These are phyloP conservation scores for Harringtonia aguacate DNA, from an alignment of 2,329 filamentous ascomycete species.

Conservation along the genomic window DNA sequence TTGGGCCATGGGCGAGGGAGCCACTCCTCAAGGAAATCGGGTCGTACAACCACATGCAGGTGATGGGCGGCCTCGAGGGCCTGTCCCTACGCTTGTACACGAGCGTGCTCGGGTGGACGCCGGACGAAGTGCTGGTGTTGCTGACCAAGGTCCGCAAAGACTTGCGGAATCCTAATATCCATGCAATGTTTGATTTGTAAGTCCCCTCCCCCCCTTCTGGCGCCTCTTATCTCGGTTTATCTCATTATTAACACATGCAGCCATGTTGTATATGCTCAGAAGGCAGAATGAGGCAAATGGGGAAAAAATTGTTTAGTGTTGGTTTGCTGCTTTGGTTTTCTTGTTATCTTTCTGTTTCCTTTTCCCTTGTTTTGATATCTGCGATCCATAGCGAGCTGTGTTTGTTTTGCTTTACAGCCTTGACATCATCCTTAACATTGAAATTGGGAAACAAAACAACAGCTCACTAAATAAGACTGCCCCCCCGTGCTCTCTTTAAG, in stretches of 20 bases:
- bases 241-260: not conserved
- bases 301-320: not conserved
- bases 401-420: too few species aligned
- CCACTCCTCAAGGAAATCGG: constrained; percentile 30
- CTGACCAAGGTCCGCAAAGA: constrained; percentile 10
- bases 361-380: too few species aligned
- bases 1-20: constrained; percentile 35
- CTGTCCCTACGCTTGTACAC: constrained; percentile 11
- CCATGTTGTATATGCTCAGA: constrained; percentile 12
- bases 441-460: too few species aligned
- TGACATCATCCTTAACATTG: too few species aligned
- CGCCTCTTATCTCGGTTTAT: too few species aligned
- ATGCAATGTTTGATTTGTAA: constrained; percentile 11
- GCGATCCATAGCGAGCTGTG: too few species aligned
- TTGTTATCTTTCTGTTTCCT: not conserved
- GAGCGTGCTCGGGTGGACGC: constrained; percentile 16
- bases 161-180: constrained; percentile 11
- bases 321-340: not conserved
- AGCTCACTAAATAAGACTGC: too few species aligned
- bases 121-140: constrained; percentile 10
- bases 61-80: constrained; percentile 11
- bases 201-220: constrained; percentile 1
- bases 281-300: not conserved
- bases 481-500: too few species aligned
- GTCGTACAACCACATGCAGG: constrained; percentile 9